Percentiles rank a stretch among this genome's conserved stretches.
phyloP scores from a whole-genome alignment of 169 alveolate genomes.

The Eimeria mitis region DNA sequence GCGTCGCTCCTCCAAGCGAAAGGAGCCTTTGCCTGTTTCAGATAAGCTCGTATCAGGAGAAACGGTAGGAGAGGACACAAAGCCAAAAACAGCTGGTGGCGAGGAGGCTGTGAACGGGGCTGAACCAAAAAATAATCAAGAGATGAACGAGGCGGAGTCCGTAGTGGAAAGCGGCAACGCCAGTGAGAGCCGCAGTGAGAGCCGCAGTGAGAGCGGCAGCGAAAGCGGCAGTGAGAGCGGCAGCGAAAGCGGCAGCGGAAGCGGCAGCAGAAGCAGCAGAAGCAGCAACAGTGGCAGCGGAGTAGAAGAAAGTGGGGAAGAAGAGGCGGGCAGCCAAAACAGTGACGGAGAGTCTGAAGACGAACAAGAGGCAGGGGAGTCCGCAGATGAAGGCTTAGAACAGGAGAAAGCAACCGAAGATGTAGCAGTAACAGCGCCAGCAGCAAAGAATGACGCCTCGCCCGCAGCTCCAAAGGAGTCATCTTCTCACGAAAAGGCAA shows the following conservation, averaged over 20 bases:
- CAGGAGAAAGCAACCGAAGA: neutral
- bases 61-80: neutral
- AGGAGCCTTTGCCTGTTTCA: conserved; percentile 19
- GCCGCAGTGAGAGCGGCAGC: conserved; percentile 2
- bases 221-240: conserved; percentile 5
- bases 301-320: conserved; percentile 23
- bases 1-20: conserved; percentile 17
- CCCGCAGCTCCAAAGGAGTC: conserved; percentile 11
- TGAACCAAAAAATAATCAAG: neutral
- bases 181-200: conserved; percentile 15
- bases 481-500: neutral
- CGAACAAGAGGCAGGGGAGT: neutral
- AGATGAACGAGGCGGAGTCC: neutral
- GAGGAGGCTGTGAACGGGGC: conserved; percentile 3
- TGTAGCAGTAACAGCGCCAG: neutral
- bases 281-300: conserved; percentile 12
- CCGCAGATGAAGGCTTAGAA: neutral
- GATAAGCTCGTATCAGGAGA: neutral
- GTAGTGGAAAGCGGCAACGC: conserved; percentile 36
- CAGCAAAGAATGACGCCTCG: neutral
- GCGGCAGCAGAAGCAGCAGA: neutral
- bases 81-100: neutral
- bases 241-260: neutral
- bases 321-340: neutral
- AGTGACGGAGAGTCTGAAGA: conserved; percentile 35